phyloP scores from a whole-genome alignment of 2,329 filamentous ascomycete species.

The Aspergillus glaucus region DNA sequence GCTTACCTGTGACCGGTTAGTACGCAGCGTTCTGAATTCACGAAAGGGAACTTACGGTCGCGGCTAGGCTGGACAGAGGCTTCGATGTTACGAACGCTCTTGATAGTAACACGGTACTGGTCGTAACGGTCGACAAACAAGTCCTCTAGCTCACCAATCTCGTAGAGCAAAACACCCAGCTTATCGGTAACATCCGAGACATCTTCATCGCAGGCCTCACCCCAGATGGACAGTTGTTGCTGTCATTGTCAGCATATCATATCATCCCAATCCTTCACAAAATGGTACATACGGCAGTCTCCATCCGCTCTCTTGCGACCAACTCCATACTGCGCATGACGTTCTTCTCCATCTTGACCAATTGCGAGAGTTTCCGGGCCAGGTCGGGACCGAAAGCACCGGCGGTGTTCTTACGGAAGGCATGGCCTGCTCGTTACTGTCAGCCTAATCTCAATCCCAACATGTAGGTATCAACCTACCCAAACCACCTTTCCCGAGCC shows the following conservation, averaged over 20 bases:
- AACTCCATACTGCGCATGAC: conserved; percentile 97
- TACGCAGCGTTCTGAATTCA: not conserved
- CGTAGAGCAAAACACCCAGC: conserved; percentile 93
- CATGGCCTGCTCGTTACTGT: conserved; percentile 50
- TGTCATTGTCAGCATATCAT: conserved; percentile 30
- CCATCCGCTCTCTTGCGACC: conserved; percentile 94
- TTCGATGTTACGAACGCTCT: conserved; percentile 98
- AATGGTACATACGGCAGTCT: conserved; percentile 72
- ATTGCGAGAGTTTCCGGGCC: conserved; percentile 92
- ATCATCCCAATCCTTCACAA: not conserved
- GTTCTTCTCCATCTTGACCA: conserved; percentile 99
- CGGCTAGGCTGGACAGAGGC: conserved; percentile 95
- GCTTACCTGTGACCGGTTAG: conserved; percentile 62
- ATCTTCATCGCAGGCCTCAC: conserved; percentile 90
- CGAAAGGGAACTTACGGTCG: conserved; percentile 63
- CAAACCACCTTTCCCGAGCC: conserved; percentile 81
- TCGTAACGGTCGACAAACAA: conserved; percentile 98
- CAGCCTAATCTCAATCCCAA: not conserved
- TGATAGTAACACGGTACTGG: conserved; percentile 98
- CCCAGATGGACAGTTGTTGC: conserved; percentile 99
- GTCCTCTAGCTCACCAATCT: conserved; percentile 96
- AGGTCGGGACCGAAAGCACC: conserved; percentile 68
- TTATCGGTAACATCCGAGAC: conserved; percentile 99
- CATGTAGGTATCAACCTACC: conserved; percentile 53
- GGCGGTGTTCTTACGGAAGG: conserved; percentile 47